A percentile compares a stretch with the other conserved stretches of the same genome.
Conservation (phyloP, 495 filamentous ascomycete genomes). For the Parachaetomium inaequale region DNA sequence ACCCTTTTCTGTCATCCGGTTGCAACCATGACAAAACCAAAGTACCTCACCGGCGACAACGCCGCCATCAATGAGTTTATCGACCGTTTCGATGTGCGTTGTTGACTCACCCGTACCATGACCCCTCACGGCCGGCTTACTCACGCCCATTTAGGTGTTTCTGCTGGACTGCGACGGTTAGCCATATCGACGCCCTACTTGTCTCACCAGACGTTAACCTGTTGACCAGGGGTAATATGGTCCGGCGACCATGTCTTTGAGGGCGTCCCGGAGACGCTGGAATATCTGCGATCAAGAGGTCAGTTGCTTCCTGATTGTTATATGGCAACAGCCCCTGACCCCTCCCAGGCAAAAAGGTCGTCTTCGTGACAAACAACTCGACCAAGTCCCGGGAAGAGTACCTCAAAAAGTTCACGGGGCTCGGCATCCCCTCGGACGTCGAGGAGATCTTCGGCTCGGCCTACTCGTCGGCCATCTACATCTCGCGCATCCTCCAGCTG, state of each 20-base stretch:
- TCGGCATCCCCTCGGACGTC: conserved; percentile 72
- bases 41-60: conserved; percentile 77
- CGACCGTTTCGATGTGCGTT: conserved; percentile 81
- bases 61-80: conserved; percentile 75
- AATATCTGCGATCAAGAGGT: conserved; percentile 78
- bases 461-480: conserved; percentile 94
- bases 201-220: conserved; percentile 9
- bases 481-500: conserved; percentile 83
- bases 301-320: conserved; percentile 10
- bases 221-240: conserved; percentile 80
- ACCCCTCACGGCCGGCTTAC: background rate
- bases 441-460: conserved; percentile 96
- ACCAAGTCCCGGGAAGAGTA: conserved; percentile 93
- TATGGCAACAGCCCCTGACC: background rate
- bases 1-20: background rate
- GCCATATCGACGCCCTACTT: background rate
- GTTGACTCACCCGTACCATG: conserved; percentile 3
- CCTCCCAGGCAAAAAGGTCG: conserved; percentile 72
- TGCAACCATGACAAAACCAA: conserved; percentile 43
- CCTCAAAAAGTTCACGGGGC: conserved; percentile 77
- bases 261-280: conserved; percentile 75
- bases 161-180: conserved; percentile 96
- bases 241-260: conserved; percentile 86
- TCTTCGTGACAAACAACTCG: conserved; percentile 99
- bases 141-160: conserved; percentile 62